These are phyloP conservation scores for Ophiocordyceps camponoti-leonardi DNA, from an alignment of 2,329 filamentous ascomycete species.

Conservation along the genomic window DNA sequence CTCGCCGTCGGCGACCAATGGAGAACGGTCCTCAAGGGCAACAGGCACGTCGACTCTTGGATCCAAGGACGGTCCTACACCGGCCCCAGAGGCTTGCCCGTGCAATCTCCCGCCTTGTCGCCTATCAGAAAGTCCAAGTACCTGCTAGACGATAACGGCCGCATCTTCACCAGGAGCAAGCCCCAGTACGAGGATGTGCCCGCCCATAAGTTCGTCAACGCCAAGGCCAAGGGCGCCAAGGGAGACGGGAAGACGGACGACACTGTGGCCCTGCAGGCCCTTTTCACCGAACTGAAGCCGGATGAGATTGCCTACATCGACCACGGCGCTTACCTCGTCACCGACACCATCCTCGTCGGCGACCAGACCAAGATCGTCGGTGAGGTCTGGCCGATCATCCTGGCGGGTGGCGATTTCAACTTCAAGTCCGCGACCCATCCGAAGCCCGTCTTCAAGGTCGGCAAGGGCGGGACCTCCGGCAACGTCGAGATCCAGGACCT, in stretches of 20 bases:
- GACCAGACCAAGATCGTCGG: slow-evolving; percentile 76
- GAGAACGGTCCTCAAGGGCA: slow-evolving; percentile 51
- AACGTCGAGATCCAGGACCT: slow-evolving; percentile 77
- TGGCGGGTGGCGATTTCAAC: slow-evolving; percentile 53
- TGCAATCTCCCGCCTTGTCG: slow-evolving; percentile 37
- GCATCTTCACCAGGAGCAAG: slow-evolving; percentile 69
- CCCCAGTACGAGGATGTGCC: slow-evolving; percentile 65
- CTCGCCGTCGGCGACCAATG: slow-evolving; percentile 42
- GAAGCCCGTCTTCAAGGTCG: slow-evolving; percentile 69
- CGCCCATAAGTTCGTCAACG: slow-evolving; percentile 56
- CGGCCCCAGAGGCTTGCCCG: slow-evolving; percentile 26
- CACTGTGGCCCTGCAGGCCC: slow-evolving; percentile 64
- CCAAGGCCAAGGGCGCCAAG: slow-evolving; percentile 67
- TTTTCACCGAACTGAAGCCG: slow-evolving; percentile 49
- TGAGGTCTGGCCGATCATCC: slow-evolving; percentile 80
- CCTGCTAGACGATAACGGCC: slow-evolving; percentile 47
- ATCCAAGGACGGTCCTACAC: slow-evolving; percentile 64
- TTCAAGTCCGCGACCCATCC: slow-evolving; percentile 66
- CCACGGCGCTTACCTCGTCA: slow-evolving; percentile 56
- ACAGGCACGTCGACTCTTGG: slow-evolving; percentile 53
- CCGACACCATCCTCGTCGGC: slow-evolving; percentile 52
- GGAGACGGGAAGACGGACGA: slow-evolving; percentile 83
- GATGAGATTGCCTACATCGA: slow-evolving; percentile 60
- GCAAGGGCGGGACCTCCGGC: slow-evolving; percentile 58
- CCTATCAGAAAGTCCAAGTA: slow-evolving; percentile 44